Conservation (phyloP, 495 filamentous ascomycete species). For the Podospora bellae-mahoneyi region DNA sequence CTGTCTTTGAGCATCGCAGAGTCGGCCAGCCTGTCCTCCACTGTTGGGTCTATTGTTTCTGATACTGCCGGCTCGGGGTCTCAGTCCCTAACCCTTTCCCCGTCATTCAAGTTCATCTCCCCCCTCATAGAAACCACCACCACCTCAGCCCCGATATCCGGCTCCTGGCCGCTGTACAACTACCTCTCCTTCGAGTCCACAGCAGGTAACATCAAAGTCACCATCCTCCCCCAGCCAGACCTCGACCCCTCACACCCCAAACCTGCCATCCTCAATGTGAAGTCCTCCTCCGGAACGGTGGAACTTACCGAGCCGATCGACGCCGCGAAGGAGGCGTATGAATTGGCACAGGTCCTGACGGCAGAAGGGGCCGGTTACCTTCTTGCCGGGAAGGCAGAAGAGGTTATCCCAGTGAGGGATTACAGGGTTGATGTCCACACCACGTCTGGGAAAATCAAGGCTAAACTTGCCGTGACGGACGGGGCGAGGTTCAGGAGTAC, state of each 20-base stretch:
- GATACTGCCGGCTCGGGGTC: slow-evolving; percentile 14
- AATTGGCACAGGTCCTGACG: slow-evolving; percentile 4
- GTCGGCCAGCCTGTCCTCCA: slow-evolving; percentile 23
- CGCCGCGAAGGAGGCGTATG: slow-evolving; percentile 12
- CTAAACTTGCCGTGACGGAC: slow-evolving; percentile 31
- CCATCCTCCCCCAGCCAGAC: slow-evolving; percentile 34
- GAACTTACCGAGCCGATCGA: slow-evolving; percentile 37
- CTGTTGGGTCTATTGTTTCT: slow-evolving; percentile 31
- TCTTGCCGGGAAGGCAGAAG: neutral
- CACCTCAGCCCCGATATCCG: slow-evolving; percentile 36
- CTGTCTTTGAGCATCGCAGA: slow-evolving; percentile 33
- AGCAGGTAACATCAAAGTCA: slow-evolving; percentile 37
- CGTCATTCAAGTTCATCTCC: slow-evolving; percentile 33
- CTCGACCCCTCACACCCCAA: slow-evolving; percentile 24
- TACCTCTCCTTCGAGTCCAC: slow-evolving; percentile 36
- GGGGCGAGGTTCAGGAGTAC: slow-evolving; percentile 25
- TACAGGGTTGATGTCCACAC: slow-evolving; percentile 41
- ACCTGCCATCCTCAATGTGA: slow-evolving; percentile 35
- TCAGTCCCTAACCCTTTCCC: slow-evolving; percentile 5
- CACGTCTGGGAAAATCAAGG: slow-evolving; percentile 34
- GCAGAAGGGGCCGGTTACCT: neutral
- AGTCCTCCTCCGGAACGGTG: slow-evolving; percentile 37
- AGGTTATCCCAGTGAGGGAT: slow-evolving; percentile 37
- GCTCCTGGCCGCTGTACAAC: slow-evolving; percentile 45
- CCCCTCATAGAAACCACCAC: slow-evolving; percentile 35